phyloP scores from a whole-genome alignment of 495 filamentous ascomycete species.

The Astrothelium macrocarpum region DNA sequence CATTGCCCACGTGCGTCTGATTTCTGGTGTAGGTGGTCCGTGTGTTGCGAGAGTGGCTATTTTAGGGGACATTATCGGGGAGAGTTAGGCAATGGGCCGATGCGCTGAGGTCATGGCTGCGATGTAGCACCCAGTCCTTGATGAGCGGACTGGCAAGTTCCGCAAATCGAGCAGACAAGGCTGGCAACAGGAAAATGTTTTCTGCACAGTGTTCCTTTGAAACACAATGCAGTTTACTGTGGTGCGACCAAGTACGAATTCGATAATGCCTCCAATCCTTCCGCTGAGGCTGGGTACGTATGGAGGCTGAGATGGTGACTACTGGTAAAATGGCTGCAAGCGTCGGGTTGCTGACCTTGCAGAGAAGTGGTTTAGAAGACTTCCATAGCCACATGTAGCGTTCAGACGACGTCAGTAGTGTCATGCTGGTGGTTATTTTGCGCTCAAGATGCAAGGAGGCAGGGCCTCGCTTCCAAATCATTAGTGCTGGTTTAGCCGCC shows the following conservation, averaged over 20 bases:
- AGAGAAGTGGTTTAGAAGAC: neutral
- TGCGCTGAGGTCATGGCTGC: neutral
- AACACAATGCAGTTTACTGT: neutral
- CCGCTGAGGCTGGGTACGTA: neutral
- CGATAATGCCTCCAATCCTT: conserved; percentile 5
- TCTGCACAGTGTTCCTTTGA: neutral
- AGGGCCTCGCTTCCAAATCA: neutral
- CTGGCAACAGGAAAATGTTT: neutral
- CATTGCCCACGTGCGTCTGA: neutral
- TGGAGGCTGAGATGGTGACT: neutral
- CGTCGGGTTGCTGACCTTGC: neutral
- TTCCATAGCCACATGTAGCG: neutral
- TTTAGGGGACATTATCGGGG: neutral
- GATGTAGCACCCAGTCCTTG: neutral
- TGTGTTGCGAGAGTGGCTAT: neutral
- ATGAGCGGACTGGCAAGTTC: neutral
- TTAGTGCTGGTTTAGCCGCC: neutral
- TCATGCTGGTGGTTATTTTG: conserved; percentile 4
- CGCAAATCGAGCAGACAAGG: conserved; percentile 2
- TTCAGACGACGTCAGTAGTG: neutral
- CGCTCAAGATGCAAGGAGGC: neutral
- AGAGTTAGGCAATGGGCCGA: neutral
- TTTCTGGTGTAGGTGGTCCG: neutral
- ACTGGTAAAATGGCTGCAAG: neutral
- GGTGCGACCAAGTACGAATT: neutral